These are phyloP conservation scores for Cucumis hystrix DNA, from an alignment of 306 rosid genomes.

Conservation along the genomic window DNA sequence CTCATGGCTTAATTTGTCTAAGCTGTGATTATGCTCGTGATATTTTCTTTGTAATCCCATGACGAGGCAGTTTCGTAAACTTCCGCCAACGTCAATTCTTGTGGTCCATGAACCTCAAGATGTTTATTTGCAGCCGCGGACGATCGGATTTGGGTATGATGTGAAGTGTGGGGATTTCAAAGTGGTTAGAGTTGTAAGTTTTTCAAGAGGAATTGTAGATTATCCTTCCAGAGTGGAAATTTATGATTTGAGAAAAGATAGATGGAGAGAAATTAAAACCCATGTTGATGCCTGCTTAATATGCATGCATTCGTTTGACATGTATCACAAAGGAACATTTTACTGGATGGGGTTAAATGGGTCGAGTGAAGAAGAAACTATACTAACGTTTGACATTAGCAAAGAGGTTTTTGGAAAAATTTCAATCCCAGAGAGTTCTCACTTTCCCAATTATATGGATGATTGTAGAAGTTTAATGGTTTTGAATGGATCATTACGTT, in stretches of 20 bases:
- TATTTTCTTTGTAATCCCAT: background rate
- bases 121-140: too few species aligned
- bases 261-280: background rate
- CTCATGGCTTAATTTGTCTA: background rate
- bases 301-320: too few species aligned
- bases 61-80: background rate
- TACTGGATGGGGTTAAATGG: background rate
- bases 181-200: background rate
- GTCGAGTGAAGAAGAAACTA: too few species aligned
- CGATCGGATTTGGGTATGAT: background rate
- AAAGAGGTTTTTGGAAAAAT: background rate
- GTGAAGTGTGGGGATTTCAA: background rate
- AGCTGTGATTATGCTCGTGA: background rate
- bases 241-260: background rate
- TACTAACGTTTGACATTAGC: background rate
- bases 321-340: background rate
- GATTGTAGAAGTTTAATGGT: too few species aligned
- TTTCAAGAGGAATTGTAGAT: accelerated
- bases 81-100: too few species aligned
- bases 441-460: too few species aligned
- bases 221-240: background rate
- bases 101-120: too few species aligned
- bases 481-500: too few species aligned
- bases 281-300: too few species aligned
- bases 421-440: background rate